Evolutionary conservation across 306 rosid genomes (phyloP).

Genomic region (Trifolium pratense): DNA sequence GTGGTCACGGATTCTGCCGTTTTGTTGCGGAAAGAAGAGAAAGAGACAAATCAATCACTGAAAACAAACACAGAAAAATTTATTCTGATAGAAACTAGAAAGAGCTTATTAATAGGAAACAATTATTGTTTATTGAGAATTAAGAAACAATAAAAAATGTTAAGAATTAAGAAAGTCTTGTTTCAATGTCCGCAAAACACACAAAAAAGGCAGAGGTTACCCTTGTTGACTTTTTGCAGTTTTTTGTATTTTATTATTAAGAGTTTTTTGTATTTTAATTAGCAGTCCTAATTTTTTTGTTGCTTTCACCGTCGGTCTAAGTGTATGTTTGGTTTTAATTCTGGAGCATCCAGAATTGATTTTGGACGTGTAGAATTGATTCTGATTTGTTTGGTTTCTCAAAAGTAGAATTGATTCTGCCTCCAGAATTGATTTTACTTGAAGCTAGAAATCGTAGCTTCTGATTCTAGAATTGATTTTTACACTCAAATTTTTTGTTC

Average conservation of each 20-base stretch:
- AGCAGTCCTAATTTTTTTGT: too few species aligned
- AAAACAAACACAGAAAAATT: constrained; percentile 21
- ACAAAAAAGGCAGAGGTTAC: constrained; percentile 49
- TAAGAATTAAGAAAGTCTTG: constrained; percentile 45
- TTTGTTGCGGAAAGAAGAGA: constrained; percentile 38
- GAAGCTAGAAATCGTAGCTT: too few species aligned
- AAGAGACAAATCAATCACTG: constrained; percentile 21
- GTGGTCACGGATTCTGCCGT: constrained; percentile 41
- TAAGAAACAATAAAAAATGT: neutral
- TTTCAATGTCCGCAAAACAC: constrained; percentile 49
- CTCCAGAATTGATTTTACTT: too few species aligned
- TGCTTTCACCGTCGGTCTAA: too few species aligned
- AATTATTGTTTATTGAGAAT: constrained; percentile 4
- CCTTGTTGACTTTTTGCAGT: constrained; percentile 73
- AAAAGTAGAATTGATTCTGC: too few species aligned
- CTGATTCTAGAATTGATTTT: too few species aligned
- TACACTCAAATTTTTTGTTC: too few species aligned
- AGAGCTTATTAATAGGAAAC: constrained; percentile 21
- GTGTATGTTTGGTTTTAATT: too few species aligned
- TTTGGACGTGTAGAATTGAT: too few species aligned
- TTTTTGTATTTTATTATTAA: neutral
- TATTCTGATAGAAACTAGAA: constrained; percentile 1
- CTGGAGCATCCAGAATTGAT: too few species aligned
- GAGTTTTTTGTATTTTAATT: neutral
- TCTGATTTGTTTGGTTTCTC: too few species aligned